Evolutionary conservation across 495 filamentous ascomycete species (phyloP), one percentile per base, ranked within the genome.

Genomic region (Ramalina peruviana): DNA sequence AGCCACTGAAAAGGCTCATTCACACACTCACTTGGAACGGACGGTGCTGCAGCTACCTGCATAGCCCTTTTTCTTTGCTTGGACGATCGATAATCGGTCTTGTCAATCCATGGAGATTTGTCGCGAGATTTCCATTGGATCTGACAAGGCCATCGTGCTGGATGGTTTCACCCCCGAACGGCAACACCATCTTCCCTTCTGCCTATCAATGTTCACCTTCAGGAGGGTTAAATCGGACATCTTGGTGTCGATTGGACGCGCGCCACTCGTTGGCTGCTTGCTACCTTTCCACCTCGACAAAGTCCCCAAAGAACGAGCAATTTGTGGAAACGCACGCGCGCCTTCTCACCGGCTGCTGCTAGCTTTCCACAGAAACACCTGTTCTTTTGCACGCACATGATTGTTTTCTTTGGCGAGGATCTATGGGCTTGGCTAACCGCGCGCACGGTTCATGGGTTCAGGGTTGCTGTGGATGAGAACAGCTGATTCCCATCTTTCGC

Each of bases 31-130:
- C 21, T 40, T 23, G 27, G 4, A 12, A 46, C 27, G 40, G 40
- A 25, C 23, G 36, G 20, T 50, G 39, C 46, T 40, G 40, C 52
- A 37, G 46, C 46, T 50, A 46, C 40, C 46, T 54, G 48, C 30
- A 16, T 45, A 36, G 51, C 46, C 23, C 46, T 54, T 41, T 44
- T 25, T 36, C 23, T 33, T 33, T 33, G 17, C 27, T 50, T 15
- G 4, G 27, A 19, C 6, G 38, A 43, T 30, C 46, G 43, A 40
- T 43, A 17, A 43, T 9, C 47, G 50, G 40, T 20, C 36, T 10
- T 17, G 23, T 23, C 10, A 36, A 23, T 20, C 17, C 25, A n/a
- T 40, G 10, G 44, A 23, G 27, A 6, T 19, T 20, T n/a, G 19
- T 37, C 36, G 36, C n/a, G 12, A 40, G 19, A 16, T 48, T 27